Evolutionary conservation across 2,329 filamentous ascomycete species (phyloP).

Genomic region (Dothideomycetes sp.): DNA sequence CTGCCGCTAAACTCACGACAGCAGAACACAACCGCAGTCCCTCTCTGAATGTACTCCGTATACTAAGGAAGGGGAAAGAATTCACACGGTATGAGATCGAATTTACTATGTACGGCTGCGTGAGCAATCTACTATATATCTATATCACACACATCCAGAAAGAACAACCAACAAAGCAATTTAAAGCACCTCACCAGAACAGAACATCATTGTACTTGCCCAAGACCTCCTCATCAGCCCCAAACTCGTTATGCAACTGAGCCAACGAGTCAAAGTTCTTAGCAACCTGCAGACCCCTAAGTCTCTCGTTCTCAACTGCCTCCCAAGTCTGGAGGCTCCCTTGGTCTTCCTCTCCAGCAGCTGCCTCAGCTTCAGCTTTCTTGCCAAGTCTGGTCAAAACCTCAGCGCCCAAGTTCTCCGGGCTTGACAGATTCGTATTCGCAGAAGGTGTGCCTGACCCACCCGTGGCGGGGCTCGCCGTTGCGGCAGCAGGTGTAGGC

Average conservation of each 20-base stretch:
- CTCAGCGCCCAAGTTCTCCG: slow-evolving; percentile 16
- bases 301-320: slow-evolving; percentile 45
- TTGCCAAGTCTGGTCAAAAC: slow-evolving; percentile 10
- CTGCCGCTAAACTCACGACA: no score
- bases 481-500: slow-evolving; percentile 4
- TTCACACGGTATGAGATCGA: no score
- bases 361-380: slow-evolving; percentile 3
- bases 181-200: slow-evolving; percentile 9
- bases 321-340: slow-evolving; percentile 43
- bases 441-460: slow-evolving; percentile 9
- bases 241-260: slow-evolving; percentile 40
- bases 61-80: no score
- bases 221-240: slow-evolving; percentile 29
- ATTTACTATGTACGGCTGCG: no score
- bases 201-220: slow-evolving; percentile 31
- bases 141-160: no score
- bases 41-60: no score
- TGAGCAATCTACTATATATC: no score
- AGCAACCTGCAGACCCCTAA: slow-evolving; percentile 43
- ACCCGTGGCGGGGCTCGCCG: slow-evolving; percentile 15
- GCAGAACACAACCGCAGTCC: no score
- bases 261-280: slow-evolving; percentile 45
- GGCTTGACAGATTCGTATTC: slow-evolving; percentile 13
- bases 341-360: slow-evolving; percentile 22
- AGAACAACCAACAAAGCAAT: no score